Evolutionary conservation across 2,329 filamentous ascomycete species (phyloP).

Genomic region (Clarireedia hainanense): DNA sequence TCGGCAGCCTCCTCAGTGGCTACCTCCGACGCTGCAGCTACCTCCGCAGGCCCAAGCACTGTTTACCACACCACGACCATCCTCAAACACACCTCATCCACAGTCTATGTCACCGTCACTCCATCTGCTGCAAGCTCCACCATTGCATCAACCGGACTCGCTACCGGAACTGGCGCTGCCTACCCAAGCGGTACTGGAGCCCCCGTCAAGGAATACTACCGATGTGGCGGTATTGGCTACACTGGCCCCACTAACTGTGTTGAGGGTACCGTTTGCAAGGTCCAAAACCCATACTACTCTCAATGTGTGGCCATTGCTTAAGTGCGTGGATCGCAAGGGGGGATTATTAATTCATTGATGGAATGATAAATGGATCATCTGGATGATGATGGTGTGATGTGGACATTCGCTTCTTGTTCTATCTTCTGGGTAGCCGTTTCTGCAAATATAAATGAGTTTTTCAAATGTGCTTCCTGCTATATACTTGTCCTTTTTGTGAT

Average conservation of each 20-base stretch:
- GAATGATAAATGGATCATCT: background rate
- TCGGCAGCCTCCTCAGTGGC: background rate
- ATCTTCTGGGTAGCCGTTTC: conserved; percentile 1
- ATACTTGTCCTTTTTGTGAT: background rate
- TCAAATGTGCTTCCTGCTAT: background rate
- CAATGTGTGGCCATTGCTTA: conserved; percentile 3
- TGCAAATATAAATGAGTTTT: background rate
- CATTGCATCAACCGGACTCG: conserved; percentile 2
- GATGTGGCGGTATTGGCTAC: conserved; percentile 20
- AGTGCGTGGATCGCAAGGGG: background rate
- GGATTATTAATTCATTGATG: background rate
- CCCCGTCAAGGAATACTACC: conserved; percentile 10
- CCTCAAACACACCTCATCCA: background rate
- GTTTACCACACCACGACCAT: background rate
- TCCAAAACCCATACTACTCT: conserved; percentile 14
- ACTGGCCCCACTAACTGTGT: conserved; percentile 16
- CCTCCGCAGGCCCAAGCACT: background rate
- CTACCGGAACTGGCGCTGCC: conserved; percentile 1
- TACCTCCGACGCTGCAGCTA: background rate
- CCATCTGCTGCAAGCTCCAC: background rate
- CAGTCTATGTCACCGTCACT: background rate
- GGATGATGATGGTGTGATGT: background rate
- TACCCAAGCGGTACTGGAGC: background rate
- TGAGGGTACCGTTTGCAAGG: conserved; percentile 12
- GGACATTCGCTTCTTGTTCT: conserved; percentile 9